phyloP scores from a whole-genome alignment of 495 filamentous ascomycete species.

The Immersiella caudata region DNA sequence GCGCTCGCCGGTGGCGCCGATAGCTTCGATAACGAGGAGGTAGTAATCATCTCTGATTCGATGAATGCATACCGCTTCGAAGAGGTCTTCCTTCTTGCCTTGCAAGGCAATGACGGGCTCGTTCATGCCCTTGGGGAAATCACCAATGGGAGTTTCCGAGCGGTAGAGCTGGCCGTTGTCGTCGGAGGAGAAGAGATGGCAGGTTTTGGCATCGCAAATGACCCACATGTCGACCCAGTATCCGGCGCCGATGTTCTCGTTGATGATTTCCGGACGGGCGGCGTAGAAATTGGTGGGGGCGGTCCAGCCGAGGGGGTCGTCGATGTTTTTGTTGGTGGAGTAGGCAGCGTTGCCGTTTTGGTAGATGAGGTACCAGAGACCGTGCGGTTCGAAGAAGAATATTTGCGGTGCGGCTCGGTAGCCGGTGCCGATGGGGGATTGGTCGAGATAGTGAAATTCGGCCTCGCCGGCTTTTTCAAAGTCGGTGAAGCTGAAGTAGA shows the following conservation, averaged over 20 bases:
- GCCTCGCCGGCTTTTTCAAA: slow-evolving; percentile 23
- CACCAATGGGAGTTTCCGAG: slow-evolving; percentile 21
- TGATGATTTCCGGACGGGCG: slow-evolving; percentile 26
- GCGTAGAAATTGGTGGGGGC: slow-evolving; percentile 31
- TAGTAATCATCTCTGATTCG: slow-evolving; percentile 23
- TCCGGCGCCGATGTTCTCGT: slow-evolving; percentile 23
- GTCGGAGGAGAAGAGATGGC: slow-evolving; percentile 34
- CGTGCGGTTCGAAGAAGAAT: slow-evolving; percentile 32
- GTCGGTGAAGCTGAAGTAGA: slow-evolving; percentile 33
- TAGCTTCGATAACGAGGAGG: slow-evolving; percentile 31
- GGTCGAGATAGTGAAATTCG: slow-evolving; percentile 31
- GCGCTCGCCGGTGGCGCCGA: slow-evolving; percentile 23
- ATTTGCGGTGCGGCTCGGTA: slow-evolving; percentile 34
- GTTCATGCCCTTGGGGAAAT: slow-evolving; percentile 31
- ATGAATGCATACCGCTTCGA: slow-evolving; percentile 32
- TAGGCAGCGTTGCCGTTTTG: slow-evolving; percentile 37
- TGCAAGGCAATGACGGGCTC: slow-evolving; percentile 29
- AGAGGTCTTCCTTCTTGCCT: slow-evolving; percentile 25
- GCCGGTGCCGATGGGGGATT: slow-evolving; percentile 28
- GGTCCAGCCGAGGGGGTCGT: slow-evolving; percentile 32
- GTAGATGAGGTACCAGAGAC: slow-evolving; percentile 35
- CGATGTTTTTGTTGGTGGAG: slow-evolving; percentile 34
- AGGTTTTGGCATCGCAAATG: slow-evolving; percentile 28
- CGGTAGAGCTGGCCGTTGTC: slow-evolving; percentile 38
- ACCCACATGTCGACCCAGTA: slow-evolving; percentile 41